Evolutionary conservation across 257 asterid genomes (phyloP), one percentile per base, ranked within the genome.

Genomic region (Solanum piurae): DNA sequence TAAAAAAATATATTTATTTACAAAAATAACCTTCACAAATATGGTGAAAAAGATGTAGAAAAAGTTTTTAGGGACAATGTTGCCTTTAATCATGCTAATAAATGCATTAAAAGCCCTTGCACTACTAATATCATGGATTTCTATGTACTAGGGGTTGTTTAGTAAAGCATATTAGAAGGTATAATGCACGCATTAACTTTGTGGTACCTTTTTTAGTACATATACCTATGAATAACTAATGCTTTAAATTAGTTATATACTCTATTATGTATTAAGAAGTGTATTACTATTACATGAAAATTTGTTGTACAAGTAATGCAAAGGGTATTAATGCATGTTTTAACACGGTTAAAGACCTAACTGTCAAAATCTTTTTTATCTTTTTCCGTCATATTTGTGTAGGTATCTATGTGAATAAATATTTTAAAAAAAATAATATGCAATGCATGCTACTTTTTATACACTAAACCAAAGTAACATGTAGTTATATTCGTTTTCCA

Each of bases 371-470:
- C 4, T 2, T 2, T 40, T 55, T 55, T 44, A 12, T 46, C 3
- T 55, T 3, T 55, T 52, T 55, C 10, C 25, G 8, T 18, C 11
- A 55, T 55, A 55, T 55, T 55, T 55, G 64, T 55, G 25, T 55
- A 20, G 64, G 64, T 55, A 3, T 55, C 64, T 55, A 18, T 20
- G 60, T 52, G 16, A 55, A 55, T 55, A 55, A 55, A 20, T 18
- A 55, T 7, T 18, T 55, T 0, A 0, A 0, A 55, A 52, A 55
- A 52, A 2, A 16, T 0, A 6, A 7, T 55, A 55, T 55, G 1
- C 64, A 55, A 55, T 55, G 64, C 64, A 55, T 55, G 25, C 11
- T 55, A 55, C n/a, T 55, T 20, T 55, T 55, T 7, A 20, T 55
- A 20, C 64, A 55, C 64, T 20, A 55, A 55, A 55, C 11, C 64